A percentile compares a stretch with the other conserved stretches of the same genome.
These are phyloP conservation scores for Ilex paraguariensis DNA, from an alignment of 305 asterid genomes.

Conservation along the genomic window DNA sequence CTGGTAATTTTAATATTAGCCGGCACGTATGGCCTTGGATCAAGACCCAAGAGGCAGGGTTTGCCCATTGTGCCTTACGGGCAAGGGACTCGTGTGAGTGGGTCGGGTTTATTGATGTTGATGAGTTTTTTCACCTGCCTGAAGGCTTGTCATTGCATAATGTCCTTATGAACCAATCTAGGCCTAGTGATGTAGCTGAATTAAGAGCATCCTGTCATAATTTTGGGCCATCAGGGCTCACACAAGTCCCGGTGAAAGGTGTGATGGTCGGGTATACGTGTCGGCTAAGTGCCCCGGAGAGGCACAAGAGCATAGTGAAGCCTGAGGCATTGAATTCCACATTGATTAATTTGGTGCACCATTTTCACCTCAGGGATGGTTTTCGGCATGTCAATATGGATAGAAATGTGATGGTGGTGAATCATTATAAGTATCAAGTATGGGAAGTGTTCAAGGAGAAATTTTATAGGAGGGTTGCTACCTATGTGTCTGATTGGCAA, in stretches of 20 bases:
- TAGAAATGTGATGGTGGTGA: conserved; percentile 36
- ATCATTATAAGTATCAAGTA: conserved; percentile 78
- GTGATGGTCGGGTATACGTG: conserved; percentile 66
- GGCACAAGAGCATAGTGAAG: conserved; percentile 72
- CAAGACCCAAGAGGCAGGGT: conserved; percentile 77
- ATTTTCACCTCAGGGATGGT: conserved; percentile 47
- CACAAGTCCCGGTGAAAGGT: conserved; percentile 34
- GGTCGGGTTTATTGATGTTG: conserved; percentile 81
- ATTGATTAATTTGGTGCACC: conserved; percentile 67
- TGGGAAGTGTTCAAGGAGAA: conserved; percentile 82
- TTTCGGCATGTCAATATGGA: conserved; percentile 29
- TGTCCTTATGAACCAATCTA: conserved; percentile 20
- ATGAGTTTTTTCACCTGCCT: conserved; percentile 64
- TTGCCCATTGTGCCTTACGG: conserved; percentile 62
- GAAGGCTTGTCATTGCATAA: conserved; percentile 19
- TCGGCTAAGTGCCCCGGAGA: conserved; percentile 48
- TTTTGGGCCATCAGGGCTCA: conserved; percentile 70
- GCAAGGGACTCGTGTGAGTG: conserved; percentile 55
- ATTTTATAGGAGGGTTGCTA: conserved; percentile 62
- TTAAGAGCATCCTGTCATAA: conserved; percentile 42
- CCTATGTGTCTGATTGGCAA: conserved; percentile 80
- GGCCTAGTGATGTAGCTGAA: conserved; percentile 36
- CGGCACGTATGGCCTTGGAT: conserved; percentile 77
- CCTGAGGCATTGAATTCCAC: conserved; percentile 50
- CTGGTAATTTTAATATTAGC: conserved; percentile 26